Base-by-base conservation (phyloP, 352 stramenopile species). In the Phytophthora hibernalis region DNA sequence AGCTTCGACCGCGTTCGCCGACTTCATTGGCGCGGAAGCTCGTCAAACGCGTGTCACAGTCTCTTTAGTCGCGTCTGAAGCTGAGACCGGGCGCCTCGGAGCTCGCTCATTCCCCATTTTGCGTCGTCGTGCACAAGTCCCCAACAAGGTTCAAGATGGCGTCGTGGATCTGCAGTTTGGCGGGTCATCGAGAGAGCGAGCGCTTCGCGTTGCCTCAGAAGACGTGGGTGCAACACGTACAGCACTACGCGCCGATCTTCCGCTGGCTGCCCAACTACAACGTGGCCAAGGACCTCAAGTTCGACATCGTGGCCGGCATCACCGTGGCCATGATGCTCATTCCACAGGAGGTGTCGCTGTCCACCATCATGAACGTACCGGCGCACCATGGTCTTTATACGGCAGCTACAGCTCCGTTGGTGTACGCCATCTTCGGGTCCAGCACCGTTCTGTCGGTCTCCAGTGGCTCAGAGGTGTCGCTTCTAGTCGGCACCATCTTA, bases 351-450 rank as follows among this genome's bases (percentile, higher is more conserved):
- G 91, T 98, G 64, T 90, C 79, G 61, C 92, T 97, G 65, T 89
- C 89, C 20, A 93, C 89, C 35, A 79, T 97, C 35, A 95, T 95
- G 80, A 70, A 83, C 53, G 72, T 98, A 15, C 87, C 90, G 9
- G 74, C 90, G 0, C 75, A 97, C 49, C 96, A 96, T 75, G 92
- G 93, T 18, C 73, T 98, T 6, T 98, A 98, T 79, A 89, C 80
- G n/a, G 89, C 89, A 0, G 80, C 82, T 1, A 79, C 95, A 18
- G 76, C 96, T 3, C 90, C 92, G 6, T 57, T 96, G 51, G 78
- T 92, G 38, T 97, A 97, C 71, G 74, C 83, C 9, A 54, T 97
- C 30, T 96, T 97, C 64, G 89, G 91, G 1, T 86, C 74, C 5
- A 93, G 79, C 9, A 79, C 82, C 3, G 90, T 97, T 40, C 66